phyloP scores from a whole-genome alignment of 257 asterid genomes.

The Ophiorrhiza pumila region DNA sequence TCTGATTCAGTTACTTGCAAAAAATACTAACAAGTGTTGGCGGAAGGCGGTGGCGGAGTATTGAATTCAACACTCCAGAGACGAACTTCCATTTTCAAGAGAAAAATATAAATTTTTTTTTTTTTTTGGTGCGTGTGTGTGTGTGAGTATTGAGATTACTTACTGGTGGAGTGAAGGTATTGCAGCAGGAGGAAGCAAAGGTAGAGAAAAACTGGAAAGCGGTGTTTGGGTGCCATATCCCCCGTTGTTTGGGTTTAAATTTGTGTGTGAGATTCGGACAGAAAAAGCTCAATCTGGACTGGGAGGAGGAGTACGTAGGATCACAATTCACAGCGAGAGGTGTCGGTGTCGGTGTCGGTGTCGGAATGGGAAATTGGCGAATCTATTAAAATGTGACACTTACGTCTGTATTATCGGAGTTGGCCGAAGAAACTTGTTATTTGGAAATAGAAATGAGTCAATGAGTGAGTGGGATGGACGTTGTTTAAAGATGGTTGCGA shows the following conservation, averaged over 20 bases:
- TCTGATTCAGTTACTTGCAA: neutral
- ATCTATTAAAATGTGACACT: no score
- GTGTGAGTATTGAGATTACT: neutral
- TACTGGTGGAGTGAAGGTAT: slow-evolving; percentile 21
- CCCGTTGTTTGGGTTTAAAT: neutral
- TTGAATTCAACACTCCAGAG: neutral
- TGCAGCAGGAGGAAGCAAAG: slow-evolving; percentile 10
- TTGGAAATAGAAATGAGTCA: no score
- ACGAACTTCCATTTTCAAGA: neutral
- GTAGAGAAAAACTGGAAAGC: neutral
- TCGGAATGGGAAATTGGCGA: slow-evolving; percentile 5
- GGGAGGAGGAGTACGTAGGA: neutral
- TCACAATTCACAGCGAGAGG: no score
- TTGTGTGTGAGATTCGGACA: neutral
- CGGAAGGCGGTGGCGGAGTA: neutral
- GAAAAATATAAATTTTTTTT: neutral
- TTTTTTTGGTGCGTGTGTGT: neutral
- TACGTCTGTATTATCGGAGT: no score
- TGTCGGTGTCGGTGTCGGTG: neutral
- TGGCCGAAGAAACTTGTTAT: neutral
- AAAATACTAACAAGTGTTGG: neutral
- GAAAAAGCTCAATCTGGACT: neutral
- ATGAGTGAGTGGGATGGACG: no score
- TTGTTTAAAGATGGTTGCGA: no score
- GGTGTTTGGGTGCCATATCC: slow-evolving; percentile 4